phyloP scores from a whole-genome alignment of 257 asterid genomes.

The Anisodus tanguticus region DNA sequence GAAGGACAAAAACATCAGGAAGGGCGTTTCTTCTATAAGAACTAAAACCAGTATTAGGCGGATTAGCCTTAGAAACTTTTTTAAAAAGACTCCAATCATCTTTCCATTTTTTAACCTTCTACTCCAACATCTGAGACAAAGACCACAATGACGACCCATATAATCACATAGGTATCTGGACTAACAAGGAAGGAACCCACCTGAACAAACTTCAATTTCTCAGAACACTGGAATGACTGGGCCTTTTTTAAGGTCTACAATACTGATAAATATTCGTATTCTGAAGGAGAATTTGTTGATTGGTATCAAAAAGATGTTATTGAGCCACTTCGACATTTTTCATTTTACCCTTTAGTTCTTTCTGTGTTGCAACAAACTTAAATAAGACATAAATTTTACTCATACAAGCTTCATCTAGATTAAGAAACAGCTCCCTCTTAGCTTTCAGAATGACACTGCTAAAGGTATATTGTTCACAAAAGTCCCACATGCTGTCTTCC shows the following conservation, averaged over 20 bases:
- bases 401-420: background rate
- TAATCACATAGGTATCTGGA: constrained; percentile 4
- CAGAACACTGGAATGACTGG: background rate
- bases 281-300: background rate
- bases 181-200: background rate
- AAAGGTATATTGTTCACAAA: background rate
- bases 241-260: background rate
- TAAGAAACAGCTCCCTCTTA: background rate
- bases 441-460: constrained; percentile 11
- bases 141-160: background rate
- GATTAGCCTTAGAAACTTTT: background rate
- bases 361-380: constrained; percentile 19
- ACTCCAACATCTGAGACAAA: background rate
- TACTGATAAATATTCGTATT: background rate
- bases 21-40: background rate
- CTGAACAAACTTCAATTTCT: constrained; percentile 21
- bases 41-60: background rate
- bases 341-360: constrained; percentile 10
- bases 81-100: background rate
- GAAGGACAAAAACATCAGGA: constrained; percentile 15
- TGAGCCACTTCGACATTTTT: background rate
- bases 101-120: background rate
- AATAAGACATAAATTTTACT: background rate
- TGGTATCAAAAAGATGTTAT: background rate
- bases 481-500: background rate